Conservation (phyloP, 768 basidiomycete species). For the Gyrodon lividus region DNA sequence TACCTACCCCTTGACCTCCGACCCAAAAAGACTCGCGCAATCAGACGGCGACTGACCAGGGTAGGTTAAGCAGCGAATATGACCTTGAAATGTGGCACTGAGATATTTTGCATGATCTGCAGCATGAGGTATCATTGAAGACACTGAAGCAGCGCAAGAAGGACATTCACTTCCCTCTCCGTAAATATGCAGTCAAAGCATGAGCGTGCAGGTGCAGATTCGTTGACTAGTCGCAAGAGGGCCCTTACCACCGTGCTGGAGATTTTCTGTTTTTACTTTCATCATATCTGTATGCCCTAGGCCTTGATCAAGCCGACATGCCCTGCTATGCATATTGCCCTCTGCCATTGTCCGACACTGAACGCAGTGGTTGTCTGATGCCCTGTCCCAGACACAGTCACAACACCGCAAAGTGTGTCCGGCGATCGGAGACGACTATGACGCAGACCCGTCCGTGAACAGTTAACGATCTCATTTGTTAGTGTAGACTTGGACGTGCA, state of each 20-base stretch:
- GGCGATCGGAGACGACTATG: background rate
- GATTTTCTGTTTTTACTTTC: conserved; percentile 30
- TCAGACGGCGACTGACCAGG: conserved; percentile 91
- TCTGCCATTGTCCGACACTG: background rate
- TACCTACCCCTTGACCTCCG: conserved; percentile 97
- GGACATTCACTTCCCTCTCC: conserved; percentile 87
- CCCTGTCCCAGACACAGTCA: background rate
- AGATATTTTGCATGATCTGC: conserved; percentile 12
- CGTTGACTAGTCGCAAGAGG: conserved; percentile 21
- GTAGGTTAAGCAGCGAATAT: conserved; percentile 41
- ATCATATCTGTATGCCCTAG: conserved; percentile 40
- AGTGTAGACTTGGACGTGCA: no score
- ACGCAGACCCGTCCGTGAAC: background rate
- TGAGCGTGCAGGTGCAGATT: conserved; percentile 37
- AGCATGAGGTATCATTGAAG: conserved; percentile 84
- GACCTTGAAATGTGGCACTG: background rate
- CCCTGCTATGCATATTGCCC: conserved; percentile 21
- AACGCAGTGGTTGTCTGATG: background rate
- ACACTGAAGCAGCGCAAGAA: conserved; percentile 95
- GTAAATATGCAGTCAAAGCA: conserved; percentile 97
- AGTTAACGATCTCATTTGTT: no score
- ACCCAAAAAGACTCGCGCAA: conserved; percentile 96
- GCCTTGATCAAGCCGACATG: conserved; percentile 35
- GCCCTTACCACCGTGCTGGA: conserved; percentile 6
- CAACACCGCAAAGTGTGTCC: background rate